Evolutionary conservation across 2,329 filamentous ascomycete species (phyloP).

Genomic region (Sordariomycetes sp.): DNA sequence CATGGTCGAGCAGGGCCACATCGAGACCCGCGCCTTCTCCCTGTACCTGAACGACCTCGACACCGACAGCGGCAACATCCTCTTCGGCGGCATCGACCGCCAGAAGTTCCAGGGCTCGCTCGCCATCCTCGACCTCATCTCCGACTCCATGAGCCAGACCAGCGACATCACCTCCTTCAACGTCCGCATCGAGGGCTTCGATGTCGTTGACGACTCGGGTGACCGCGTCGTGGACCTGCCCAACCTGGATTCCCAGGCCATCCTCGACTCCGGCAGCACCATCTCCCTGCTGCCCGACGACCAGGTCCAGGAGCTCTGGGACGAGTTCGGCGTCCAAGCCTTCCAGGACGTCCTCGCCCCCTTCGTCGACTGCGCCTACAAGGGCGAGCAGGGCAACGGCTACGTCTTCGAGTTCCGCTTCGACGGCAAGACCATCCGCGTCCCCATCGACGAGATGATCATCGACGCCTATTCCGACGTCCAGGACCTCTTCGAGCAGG

Average conservation of each 20-base stretch:
- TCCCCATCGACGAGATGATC: conserved; percentile 44
- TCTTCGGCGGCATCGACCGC: conserved; percentile 74
- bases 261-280: conserved; percentile 68
- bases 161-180: conserved; percentile 28
- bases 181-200: conserved; percentile 26
- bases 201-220: conserved; percentile 18
- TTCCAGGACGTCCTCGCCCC: conserved; percentile 30
- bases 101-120: conserved; percentile 56
- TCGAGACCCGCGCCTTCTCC: conserved; percentile 57
- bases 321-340: conserved; percentile 41
- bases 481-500: conserved; percentile 23
- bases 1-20: conserved; percentile 52
- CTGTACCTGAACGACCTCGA: conserved; percentile 60
- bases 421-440: conserved; percentile 34
- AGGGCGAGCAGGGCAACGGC: conserved; percentile 28
- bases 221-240: conserved; percentile 19
- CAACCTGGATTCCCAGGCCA: conserved; percentile 39
- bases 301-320: conserved; percentile 41
- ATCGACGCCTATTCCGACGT: conserved; percentile 29
- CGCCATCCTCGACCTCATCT: conserved; percentile 34
- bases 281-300: conserved; percentile 58
- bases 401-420: conserved; percentile 45
- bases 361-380: conserved; percentile 42
- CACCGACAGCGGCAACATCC: conserved; percentile 56
- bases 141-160: conserved; percentile 27